Evolutionary conservation across 225 moss, liverwort and hornwort species (phyloP).

Genomic region (Polytrichum commune): DNA sequence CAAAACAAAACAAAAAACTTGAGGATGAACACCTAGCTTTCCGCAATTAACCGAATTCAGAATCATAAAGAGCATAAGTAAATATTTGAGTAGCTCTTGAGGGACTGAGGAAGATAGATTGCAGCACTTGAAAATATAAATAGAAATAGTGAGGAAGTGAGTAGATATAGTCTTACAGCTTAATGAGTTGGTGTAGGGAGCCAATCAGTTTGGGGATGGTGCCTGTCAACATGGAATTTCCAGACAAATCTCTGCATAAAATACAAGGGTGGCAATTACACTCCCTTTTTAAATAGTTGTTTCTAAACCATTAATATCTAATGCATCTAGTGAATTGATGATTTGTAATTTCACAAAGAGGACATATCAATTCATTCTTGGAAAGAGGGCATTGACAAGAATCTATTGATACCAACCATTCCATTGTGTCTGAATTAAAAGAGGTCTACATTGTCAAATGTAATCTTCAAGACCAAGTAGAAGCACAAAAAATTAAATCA

Average conservation of each 20-base stretch:
- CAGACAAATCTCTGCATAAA: constrained; percentile 4
- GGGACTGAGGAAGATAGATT: too few species aligned
- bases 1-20: too few species aligned
- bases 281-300: too few species aligned
- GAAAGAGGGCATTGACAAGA: not conserved
- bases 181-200: not conserved
- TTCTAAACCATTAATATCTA: too few species aligned
- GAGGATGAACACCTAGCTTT: too few species aligned
- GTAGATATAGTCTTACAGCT: not conserved
- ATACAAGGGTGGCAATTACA: not conserved
- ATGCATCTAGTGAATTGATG: too few species aligned
- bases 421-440: not conserved
- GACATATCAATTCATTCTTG: not conserved
- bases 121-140: too few species aligned
- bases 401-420: not conserved
- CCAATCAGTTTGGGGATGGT: constrained; percentile 1
- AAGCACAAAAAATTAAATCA: too few species aligned
- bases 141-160: not conserved
- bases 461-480: too few species aligned
- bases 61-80: too few species aligned
- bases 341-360: not conserved
- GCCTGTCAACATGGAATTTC: constrained; percentile 1
- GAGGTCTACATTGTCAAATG: not conserved
- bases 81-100: too few species aligned
- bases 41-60: too few species aligned